Conservation (phyloP, 2,329 filamentous ascomycete genomes). For the Aspergillus sp. region DNA sequence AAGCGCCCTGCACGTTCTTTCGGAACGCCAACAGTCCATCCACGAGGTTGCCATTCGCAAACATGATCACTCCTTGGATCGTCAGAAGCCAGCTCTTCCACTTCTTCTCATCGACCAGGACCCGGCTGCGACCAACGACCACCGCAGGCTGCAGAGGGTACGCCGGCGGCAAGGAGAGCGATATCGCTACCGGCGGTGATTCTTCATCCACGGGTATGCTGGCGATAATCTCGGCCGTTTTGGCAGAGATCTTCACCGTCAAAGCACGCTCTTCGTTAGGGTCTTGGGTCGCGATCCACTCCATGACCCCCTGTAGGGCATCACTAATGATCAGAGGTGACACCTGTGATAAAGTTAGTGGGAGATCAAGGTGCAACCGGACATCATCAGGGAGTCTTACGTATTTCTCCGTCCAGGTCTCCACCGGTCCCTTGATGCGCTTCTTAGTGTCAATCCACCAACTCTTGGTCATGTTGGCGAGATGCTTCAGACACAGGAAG, state of each 20-base stretch:
- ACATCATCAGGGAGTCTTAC: conserved; percentile 59
- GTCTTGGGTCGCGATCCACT: conserved; percentile 45
- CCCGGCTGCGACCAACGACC: conserved; percentile 75
- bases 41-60: conserved; percentile 83
- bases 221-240: conserved; percentile 74
- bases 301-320: conserved; percentile 38
- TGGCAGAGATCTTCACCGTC: conserved; percentile 68
- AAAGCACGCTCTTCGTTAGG: conserved; percentile 54
- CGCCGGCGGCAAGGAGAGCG: conserved; percentile 73
- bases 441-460: conserved; percentile 85
- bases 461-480: conserved; percentile 73
- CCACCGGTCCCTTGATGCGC: conserved; percentile 74
- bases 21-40: conserved; percentile 85
- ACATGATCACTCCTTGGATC: conserved; percentile 89
- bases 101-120: conserved; percentile 84
- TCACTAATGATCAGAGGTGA: conserved; percentile 43
- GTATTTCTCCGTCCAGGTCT: conserved; percentile 80
- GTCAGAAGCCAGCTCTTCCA: conserved; percentile 90
- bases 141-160: conserved; percentile 80
- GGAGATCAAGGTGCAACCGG: conserved; percentile 4
- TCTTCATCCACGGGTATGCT: conserved; percentile 87
- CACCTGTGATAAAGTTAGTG: conserved; percentile 27
- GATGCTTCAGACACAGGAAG: conserved; percentile 74
- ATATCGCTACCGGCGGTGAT: conserved; percentile 75
- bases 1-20: conserved; percentile 78